Conservation (phyloP, 805 yeast genomes). For the Saccharomycopsis sp. region DNA sequence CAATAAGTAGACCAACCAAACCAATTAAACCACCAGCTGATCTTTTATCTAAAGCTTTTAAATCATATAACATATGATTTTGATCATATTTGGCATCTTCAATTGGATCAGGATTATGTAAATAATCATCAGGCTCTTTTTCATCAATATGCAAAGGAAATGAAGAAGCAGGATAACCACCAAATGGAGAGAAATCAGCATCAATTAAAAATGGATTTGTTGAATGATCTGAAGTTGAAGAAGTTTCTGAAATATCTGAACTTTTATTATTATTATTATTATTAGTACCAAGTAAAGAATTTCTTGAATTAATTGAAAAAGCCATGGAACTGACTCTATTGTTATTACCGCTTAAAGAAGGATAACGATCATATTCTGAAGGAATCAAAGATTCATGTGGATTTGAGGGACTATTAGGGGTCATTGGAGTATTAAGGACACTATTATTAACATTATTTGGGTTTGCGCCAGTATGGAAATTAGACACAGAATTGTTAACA, state of each 20-base stretch:
- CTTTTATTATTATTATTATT: conserved; percentile 2
- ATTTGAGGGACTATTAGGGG: conserved; percentile 20
- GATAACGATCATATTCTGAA: conserved; percentile 58
- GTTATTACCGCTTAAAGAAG: conserved; percentile 44
- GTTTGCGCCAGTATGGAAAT: conserved; percentile 10
- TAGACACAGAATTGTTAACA: conserved; percentile 21
- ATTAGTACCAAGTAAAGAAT: conserved; percentile 17
- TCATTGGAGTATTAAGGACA: conserved; percentile 52
- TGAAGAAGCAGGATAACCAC: conserved; percentile 90
- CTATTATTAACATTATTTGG: conserved; percentile 36
- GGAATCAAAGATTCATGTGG: conserved; percentile 29
- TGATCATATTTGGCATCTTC: conserved; percentile 81
- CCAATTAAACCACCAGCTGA: conserved; percentile 57
- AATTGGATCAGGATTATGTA: conserved; percentile 94
- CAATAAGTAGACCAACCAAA: conserved; percentile 44
- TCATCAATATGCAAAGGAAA: conserved; percentile 90
- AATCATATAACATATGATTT: conserved; percentile 51
- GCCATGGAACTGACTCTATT: conserved; percentile 35
- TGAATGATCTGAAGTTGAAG: conserved; percentile 20
- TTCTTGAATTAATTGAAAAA: conserved; percentile 27
- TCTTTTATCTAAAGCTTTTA: conserved; percentile 54
- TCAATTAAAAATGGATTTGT: conserved; percentile 37
- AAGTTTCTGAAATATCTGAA: conserved; percentile 17
- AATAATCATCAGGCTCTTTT: conserved; percentile 87
- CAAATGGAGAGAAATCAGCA: conserved; percentile 80